A percentile compares a stretch with the other conserved stretches of the same genome.
Conservation (phyloP, 495 filamentous ascomycete species). For the Hypomontagnella monticulosa region DNA sequence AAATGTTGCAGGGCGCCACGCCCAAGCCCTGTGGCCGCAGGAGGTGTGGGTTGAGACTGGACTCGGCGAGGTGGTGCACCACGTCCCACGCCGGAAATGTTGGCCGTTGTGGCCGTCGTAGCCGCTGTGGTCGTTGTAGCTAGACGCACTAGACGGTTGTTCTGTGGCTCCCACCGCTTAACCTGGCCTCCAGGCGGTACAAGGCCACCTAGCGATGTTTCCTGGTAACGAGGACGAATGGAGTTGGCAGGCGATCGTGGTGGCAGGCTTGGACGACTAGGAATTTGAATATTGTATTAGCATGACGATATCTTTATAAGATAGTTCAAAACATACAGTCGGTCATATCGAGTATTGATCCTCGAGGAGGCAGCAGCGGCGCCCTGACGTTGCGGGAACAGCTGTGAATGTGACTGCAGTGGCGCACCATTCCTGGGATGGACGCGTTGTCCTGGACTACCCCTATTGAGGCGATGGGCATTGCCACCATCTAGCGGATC, state of each 20-base stretch:
- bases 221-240: not conserved
- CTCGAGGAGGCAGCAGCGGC: not conserved
- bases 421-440: not conserved
- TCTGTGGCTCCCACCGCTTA: slow-evolving; percentile 28
- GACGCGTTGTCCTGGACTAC: not conserved
- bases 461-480: slow-evolving; percentile 33
- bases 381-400: not conserved
- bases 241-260: too few species aligned
- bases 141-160: not conserved
- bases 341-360: not conserved
- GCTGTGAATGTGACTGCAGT: not conserved
- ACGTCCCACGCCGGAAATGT: not conserved
- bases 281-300: too few species aligned
- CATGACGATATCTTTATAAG: too few species aligned
- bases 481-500: slow-evolving; percentile 38
- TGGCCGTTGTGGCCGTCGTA: not conserved
- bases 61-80: not conserved
- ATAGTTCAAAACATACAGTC: slow-evolving; percentile 14
- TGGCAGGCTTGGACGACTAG: too few species aligned
- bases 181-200: slow-evolving; percentile 29
- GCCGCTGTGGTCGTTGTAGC: not conserved
- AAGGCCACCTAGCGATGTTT: slow-evolving; percentile 26
- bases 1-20: not conserved
- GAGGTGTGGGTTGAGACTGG: not conserved
- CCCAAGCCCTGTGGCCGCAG: not conserved